Base-by-base conservation (phyloP, 1,284 basidiomycete species). In the Cutaneotrichosporon spelunceum region DNA sequence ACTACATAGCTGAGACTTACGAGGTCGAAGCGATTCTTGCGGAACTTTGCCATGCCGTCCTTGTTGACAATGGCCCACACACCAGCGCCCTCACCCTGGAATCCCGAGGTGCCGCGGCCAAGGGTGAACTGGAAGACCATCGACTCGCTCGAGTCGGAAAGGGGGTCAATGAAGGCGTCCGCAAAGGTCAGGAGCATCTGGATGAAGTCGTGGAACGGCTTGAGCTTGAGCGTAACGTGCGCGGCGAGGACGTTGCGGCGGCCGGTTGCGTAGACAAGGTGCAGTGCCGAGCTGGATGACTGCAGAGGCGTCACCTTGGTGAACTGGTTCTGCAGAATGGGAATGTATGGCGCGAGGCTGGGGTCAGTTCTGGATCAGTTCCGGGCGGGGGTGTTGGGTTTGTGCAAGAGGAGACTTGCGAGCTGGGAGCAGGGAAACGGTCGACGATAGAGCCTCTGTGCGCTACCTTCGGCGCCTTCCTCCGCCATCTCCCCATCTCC, bases 31-130 rank as follows among this genome's bases (percentile, higher is more conserved):
- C 92, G 84, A 57, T 83, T 80, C 64, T 86, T 82, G 76, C 86
- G 87, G 70, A 91, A 83, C 30, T 81, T 80, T 63, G 83, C 79
- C 67, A 94, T 82, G 67, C 89, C 86, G 62, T 87, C 84, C 82
- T 94, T 94, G 48, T 85, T 83, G 30, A 93, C 87, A 52, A 93
- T 76, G 11, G 85, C 91, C 87, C 88, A 94, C 1, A 93, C 89
- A 72, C 91, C 92, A 60, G 86, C 36, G 72, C 79, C 67, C 80
- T 82, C 76, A 19, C 74, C 75, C 62, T 75, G 72, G n/a, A 75
- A 64, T 8, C 75, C 76, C 2, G 62, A 60, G 6, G 83, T 75
- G 50, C 83, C 81, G 29, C 83, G 74, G 0, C 83, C 82, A 62
- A 94, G 84, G 62, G 85, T 88, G 68, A 93, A 88, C 75, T 91